phyloP scores from a whole-genome alignment of 1,139 yeast species.

The Hyphopichia wangnamkhiaoensis region DNA sequence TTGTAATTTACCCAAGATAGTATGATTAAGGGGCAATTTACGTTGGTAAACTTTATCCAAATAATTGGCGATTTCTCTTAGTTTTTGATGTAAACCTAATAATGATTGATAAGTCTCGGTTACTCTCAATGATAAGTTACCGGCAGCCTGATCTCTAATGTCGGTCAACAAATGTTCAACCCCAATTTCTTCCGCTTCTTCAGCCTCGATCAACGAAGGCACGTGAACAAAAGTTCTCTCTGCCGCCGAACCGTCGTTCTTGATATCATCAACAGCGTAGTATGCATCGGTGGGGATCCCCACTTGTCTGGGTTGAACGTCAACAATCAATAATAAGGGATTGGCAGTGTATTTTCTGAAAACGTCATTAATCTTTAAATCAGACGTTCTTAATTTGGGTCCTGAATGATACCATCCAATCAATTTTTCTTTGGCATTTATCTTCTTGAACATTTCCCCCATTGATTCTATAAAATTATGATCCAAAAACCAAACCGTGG shows the following conservation, averaged over 20 bases:
- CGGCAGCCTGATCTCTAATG: conserved; percentile 95
- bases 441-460: conserved; percentile 98
- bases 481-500: conserved; percentile 96
- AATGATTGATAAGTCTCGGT: conserved; percentile 89
- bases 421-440: conserved; percentile 92
- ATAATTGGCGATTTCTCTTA: conserved; percentile 77
- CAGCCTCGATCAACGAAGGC: conserved; percentile 92
- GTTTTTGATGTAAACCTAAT: conserved; percentile 79
- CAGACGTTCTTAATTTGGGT: conserved; percentile 86
- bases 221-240: conserved; percentile 92
- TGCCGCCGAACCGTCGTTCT: conserved; percentile 94
- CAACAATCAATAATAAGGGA: conserved; percentile 87
- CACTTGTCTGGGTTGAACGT: conserved; percentile 76
- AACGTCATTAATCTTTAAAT: conserved; percentile 83
- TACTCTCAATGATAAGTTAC: conserved; percentile 80
- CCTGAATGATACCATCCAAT: conserved; percentile 99
- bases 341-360: conserved; percentile 82
- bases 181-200: conserved; percentile 98
- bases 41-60: conserved; percentile 72
- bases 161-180: conserved; percentile 95
- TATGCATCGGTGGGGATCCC: conserved; percentile 98
- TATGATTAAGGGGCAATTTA: conserved; percentile 83
- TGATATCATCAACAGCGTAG: conserved; percentile 90
- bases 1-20: conserved; percentile 88
- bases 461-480: conserved; percentile 94